phyloP scores from a whole-genome alignment of 208 protist species.

The Trichomonas vaginalis region DNA sequence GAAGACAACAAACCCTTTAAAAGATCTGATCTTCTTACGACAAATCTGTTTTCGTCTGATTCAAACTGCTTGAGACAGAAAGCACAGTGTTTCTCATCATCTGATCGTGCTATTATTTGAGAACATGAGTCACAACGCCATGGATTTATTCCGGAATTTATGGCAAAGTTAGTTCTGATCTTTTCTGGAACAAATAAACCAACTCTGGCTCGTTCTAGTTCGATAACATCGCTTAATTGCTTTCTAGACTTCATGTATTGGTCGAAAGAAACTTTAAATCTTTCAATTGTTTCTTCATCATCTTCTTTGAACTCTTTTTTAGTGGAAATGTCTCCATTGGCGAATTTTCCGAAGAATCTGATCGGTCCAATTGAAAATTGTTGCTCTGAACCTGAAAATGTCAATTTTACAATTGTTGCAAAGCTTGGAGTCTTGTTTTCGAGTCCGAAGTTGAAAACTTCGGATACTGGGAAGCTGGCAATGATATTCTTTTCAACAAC shows the following conservation, averaged over 20 bases:
- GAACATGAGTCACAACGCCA: not conserved
- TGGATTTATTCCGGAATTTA: not conserved
- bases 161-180: not conserved
- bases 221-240: not conserved
- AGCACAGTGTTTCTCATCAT: not conserved
- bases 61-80: not conserved
- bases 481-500: not conserved
- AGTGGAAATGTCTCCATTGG: not conserved
- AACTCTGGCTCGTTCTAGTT: not conserved
- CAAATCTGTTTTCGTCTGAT: not conserved
- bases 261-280: not conserved
- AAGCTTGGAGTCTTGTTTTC: not conserved
- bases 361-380: not conserved
- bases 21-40: not conserved
- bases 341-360: not conserved
- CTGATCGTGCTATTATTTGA: not conserved
- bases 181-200: not conserved
- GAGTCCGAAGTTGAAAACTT: not conserved
- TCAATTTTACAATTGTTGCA: not conserved
- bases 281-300: not conserved
- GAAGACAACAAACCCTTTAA: not conserved
- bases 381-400: not conserved
- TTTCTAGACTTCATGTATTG: not conserved
- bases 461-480: too few relatives aligned
- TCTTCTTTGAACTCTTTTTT: not conserved